phyloP scores from a whole-genome alignment of 306 rosid species.

The Dicorynia guianensis region DNA sequence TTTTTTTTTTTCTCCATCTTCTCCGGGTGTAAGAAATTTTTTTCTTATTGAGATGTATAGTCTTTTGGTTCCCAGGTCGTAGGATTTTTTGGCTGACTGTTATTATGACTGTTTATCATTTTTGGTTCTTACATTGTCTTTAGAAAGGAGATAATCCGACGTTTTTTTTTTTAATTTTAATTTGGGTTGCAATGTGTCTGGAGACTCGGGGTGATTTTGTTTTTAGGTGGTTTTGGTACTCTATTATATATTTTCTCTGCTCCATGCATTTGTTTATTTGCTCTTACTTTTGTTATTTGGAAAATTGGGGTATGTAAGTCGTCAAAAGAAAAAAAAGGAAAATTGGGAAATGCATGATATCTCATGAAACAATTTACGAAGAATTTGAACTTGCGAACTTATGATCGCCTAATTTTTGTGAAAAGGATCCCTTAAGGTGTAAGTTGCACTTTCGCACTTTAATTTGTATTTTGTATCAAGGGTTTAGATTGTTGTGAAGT shows the following conservation, averaged over 20 bases:
- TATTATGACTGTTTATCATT: neutral
- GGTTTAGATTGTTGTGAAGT: too few relatives aligned
- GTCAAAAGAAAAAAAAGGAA: too few relatives aligned
- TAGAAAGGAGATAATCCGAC: neutral
- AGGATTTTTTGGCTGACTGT: neutral
- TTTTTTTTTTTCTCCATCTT: neutral
- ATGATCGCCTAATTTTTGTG: too few relatives aligned
- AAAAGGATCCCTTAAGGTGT: too few relatives aligned
- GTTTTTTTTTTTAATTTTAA: neutral
- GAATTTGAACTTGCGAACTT: neutral
- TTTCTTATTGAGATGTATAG: neutral
- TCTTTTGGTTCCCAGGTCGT: slow-evolving; percentile 42
- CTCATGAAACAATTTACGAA: too few relatives aligned
- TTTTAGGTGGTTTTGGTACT: neutral
- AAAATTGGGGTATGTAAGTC: too few relatives aligned
- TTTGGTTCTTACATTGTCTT: neutral
- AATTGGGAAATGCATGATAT: too few relatives aligned
- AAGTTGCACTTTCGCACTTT: too few relatives aligned
- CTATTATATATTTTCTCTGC: neutral
- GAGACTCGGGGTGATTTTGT: neutral
- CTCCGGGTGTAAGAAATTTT: neutral
- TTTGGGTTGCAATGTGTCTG: slow-evolving; percentile 35
- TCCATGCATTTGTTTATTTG: neutral
- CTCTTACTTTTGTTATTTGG: too few relatives aligned
- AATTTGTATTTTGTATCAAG: too few relatives aligned